Conservation (phyloP, 352 stramenopile genomes). For the Stramenopiles sp. region DNA sequence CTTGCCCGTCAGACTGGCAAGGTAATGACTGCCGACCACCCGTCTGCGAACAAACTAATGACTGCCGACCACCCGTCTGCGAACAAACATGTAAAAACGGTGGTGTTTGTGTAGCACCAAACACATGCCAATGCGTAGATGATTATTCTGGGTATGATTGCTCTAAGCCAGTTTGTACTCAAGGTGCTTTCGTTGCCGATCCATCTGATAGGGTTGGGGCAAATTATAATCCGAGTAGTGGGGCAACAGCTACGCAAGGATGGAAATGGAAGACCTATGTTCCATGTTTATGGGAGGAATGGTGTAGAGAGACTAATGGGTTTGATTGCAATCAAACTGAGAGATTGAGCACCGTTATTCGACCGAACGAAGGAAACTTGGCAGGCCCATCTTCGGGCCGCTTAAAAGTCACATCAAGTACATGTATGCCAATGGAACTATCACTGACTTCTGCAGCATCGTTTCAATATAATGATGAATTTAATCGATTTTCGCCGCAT, state of each 20-base stretch:
- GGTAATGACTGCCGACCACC: constrained; percentile 71
- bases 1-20: constrained; percentile 62
- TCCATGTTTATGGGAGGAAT: constrained; percentile 62
- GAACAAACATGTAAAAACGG: constrained; percentile 59
- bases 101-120: constrained; percentile 65
- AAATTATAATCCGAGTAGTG: constrained; percentile 22
- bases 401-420: background rate
- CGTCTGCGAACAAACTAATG: constrained; percentile 49
- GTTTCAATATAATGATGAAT: background rate
- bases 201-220: constrained; percentile 18
- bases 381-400: background rate
- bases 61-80: constrained; percentile 77
- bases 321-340: constrained; percentile 67
- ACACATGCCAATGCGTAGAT: constrained; percentile 75
- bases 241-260: constrained; percentile 36
- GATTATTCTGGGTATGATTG: constrained; percentile 79
- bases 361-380: background rate
- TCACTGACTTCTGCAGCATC: background rate
- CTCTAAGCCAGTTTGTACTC: constrained; percentile 58
- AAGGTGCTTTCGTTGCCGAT: constrained; percentile 72
- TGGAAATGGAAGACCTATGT: constrained; percentile 51
- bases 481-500: background rate
- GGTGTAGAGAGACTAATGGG: constrained; percentile 68
- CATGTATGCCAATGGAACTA: background rate
- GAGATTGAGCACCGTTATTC: constrained; percentile 6